Evolutionary conservation across 257 asterid species (phyloP), one percentile per base, ranked within the genome.

Genomic region (Apocynum venetum): DNA sequence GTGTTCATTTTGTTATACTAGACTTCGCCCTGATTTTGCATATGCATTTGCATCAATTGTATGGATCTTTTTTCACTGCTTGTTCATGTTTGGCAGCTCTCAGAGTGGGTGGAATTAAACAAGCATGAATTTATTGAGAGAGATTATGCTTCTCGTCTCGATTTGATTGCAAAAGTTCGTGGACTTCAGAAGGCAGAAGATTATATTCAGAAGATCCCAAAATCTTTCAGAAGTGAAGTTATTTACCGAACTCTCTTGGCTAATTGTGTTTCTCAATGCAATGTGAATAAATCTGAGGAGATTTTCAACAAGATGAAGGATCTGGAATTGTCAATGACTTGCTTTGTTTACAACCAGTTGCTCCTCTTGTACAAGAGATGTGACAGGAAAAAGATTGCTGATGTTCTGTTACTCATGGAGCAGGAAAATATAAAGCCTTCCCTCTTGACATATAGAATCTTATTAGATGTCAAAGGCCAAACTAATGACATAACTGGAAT

Each of bases 371-470:
- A 93, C 83, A 88, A 85, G 83, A 89, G 81, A 77, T 76, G 47
- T 20, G 91, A 91, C 83, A 85, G 77, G 82, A 85, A 65, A 86
- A 93, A 93, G 84, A 84, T 93, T 55, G 85, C 91, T 2, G 89
- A 92, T 83, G 87, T 93, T 74, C 88, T 93, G 51, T 71, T 83
- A 64, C 73, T 92, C 76, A 92, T 92, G 96, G 93, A 92, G 87
- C 85, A 89, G 61, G 92, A 92, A 78, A 73, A 84, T 31, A 36
- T 93, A 63, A 87, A 90, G 65, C 96, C 93, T 49, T 51, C 90
- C 20, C 60, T 15, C 41, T 83, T 88, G 86, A 90, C 98, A 67
- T 94, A 89, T 86, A 85, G 73, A 82, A 51, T 86, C 69, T 82
- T 91, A 76, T 77, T 91, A 19, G 90, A 88, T 73, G 80, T 85